These are phyloP conservation scores for Alternaria novae-zelandiae DNA, from an alignment of 2,329 filamentous ascomycete species.

Conservation along the genomic window DNA sequence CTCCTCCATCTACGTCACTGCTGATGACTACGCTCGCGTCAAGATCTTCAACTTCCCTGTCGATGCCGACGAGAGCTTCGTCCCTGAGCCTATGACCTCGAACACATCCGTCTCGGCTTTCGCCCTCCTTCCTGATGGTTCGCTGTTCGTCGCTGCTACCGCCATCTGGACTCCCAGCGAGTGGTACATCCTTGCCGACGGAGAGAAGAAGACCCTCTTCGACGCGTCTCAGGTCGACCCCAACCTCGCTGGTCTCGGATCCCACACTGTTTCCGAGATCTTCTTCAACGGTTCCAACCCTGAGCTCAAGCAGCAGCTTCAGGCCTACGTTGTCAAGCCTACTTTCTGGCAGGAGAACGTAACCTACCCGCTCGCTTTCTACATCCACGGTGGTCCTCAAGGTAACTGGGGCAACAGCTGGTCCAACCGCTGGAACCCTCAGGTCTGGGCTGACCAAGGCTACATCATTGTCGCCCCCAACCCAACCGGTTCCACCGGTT, in stretches of 20 bases:
- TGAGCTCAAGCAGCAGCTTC: conserved; percentile 62
- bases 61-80: conserved; percentile 58
- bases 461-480: conserved; percentile 85
- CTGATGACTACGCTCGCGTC: conserved; percentile 43
- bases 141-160: conserved; percentile 51
- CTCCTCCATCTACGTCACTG: conserved; percentile 40
- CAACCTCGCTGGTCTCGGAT: conserved; percentile 68
- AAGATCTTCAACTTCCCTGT: conserved; percentile 68
- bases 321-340: conserved; percentile 71
- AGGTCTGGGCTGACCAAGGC: conserved; percentile 84
- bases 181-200: conserved; percentile 36
- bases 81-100: conserved; percentile 52
- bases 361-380: conserved; percentile 78
- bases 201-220: conserved; percentile 52
- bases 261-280: conserved; percentile 69
- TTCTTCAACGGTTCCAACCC: conserved; percentile 71
- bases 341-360: conserved; percentile 69
- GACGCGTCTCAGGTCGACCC: conserved; percentile 71
- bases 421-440: conserved; percentile 85
- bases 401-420: conserved; percentile 75
- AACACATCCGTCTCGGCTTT: conserved; percentile 42
- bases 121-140: conserved; percentile 67
- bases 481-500: conserved; percentile 84
- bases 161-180: conserved; percentile 43
- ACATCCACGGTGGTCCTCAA: conserved; percentile 85